Evolutionary conservation across 208 protist genomes (phyloP), one percentile per base, ranked within the genome.

Genomic region (Wallacemonas sp.): DNA sequence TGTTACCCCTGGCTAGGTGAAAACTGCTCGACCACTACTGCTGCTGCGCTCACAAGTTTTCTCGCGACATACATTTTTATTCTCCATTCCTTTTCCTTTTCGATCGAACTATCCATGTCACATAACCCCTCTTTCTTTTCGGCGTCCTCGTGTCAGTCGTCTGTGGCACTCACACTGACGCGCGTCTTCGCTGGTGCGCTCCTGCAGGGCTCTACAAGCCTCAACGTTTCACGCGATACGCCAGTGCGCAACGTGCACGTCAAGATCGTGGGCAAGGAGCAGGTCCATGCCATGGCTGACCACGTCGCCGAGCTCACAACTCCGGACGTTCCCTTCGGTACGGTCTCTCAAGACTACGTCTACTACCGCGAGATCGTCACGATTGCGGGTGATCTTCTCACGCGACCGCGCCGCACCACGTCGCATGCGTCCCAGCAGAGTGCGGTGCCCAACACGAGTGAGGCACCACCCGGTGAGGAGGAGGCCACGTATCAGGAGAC

Each of bases 291-390:
- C 2, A 58, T 72, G 60, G 72, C 72, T 24, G 72, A 72, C 38
- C 55, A 77, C 19, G 72, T 77, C 12, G 49, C 14, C 17, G 47
- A 77, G 61, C 65, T 65, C 29, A 72, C 71, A 46, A 62, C 27
- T 2, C 19, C 27, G 1, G 30, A 57, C 33, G 36, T 72, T 8
- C 65, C 70, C 39, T 77, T 69, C 24, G 72, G 72, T 41, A 69
- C 70, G 26, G 63, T 54, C 33, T 56, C 72, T 30, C 72, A 77
- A 61, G 72, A 77, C 60, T 77, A 64, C 43, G 72, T 72, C 3
- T 77, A 77, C 55, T 77, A 72, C 47, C 72, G 72, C 14, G 72
- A 77, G 52, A 44, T 77, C 14, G 39, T 69, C n/a, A 72, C 72
- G 6, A 36, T 77, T 2, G 65, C 57, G 0, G 72, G 72, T 0